phyloP scores from a whole-genome alignment of 345 rosid genomes.

The Bruguiera sexangula region DNA sequence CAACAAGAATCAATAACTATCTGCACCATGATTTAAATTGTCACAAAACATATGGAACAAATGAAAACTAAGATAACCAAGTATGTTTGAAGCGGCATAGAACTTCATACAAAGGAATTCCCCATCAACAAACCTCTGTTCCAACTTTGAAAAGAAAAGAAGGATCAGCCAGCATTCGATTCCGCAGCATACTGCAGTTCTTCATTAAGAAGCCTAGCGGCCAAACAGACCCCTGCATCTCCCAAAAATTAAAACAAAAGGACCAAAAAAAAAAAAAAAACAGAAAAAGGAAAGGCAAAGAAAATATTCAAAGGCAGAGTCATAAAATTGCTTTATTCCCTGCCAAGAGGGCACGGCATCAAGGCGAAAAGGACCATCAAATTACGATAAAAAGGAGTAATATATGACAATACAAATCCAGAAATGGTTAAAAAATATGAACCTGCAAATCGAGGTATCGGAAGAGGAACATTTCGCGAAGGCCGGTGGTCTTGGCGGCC shows the following conservation, averaged over 20 bases:
- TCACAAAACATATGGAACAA: background rate
- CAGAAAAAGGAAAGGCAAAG: background rate
- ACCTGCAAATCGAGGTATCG: slow-evolving; percentile 82
- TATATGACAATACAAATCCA: background rate
- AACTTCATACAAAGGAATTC: background rate
- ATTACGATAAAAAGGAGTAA: background rate
- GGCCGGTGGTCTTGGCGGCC: slow-evolving; percentile 68
- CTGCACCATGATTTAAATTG: slow-evolving; percentile 33
- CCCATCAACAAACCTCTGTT: slow-evolving; percentile 62
- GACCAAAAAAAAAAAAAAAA: background rate
- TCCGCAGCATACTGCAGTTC: slow-evolving; percentile 71
- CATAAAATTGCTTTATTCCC: background rate
- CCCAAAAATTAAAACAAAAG: background rate
- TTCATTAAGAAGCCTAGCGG: slow-evolving; percentile 60
- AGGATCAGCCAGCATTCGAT: slow-evolving; percentile 92
- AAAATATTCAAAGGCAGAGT: no score
- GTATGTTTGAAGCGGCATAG: no score
- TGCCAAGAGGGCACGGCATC: background rate
- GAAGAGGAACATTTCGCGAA: slow-evolving; percentile 60
- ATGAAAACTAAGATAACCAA: background rate
- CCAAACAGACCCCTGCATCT: slow-evolving; percentile 61
- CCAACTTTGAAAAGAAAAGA: slow-evolving; percentile 95
- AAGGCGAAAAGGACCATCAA: background rate
- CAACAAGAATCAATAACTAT: slow-evolving; percentile 88
- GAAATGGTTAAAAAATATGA: slow-evolving; percentile 11